These are phyloP conservation scores for Ophiostoma sp. DNA, from an alignment of 2,329 filamentous ascomycete species.

Conservation along the genomic window DNA sequence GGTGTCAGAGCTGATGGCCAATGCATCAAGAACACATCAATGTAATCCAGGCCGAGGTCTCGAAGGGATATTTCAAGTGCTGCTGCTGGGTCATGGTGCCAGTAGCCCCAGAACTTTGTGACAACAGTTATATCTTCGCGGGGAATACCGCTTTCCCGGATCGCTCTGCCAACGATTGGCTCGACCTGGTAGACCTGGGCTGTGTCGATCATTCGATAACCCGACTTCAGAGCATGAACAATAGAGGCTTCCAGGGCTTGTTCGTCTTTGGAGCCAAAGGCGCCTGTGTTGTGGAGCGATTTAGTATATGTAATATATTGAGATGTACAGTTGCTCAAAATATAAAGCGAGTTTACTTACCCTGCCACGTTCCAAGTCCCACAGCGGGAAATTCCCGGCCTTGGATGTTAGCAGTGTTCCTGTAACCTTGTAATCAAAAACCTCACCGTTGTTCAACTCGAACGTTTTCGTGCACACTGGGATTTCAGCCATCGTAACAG, in stretches of 20 bases:
- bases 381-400: neutral
- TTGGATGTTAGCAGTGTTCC: neutral
- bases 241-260: neutral
- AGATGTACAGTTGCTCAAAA: neutral
- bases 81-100: neutral
- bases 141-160: neutral
- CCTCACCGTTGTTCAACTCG: neutral
- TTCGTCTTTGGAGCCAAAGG: neutral
- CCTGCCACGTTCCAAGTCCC: neutral
- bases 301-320: neutral
- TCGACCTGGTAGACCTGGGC: neutral
- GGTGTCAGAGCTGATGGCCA: neutral
- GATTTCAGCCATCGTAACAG: neutral
- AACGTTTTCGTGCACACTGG: constrained; percentile 2
- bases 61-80: neutral
- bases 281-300: neutral
- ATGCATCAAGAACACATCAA: neutral
- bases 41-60: neutral
- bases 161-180: neutral
- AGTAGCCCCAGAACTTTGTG: neutral
- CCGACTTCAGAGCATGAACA: neutral
- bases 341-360: neutral
- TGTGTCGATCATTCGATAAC: neutral
- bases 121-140: neutral
- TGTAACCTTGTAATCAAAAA: neutral